These are phyloP conservation scores for Candida insectalens DNA, from an alignment of 805 yeast genomes.

Conservation along the genomic window DNA sequence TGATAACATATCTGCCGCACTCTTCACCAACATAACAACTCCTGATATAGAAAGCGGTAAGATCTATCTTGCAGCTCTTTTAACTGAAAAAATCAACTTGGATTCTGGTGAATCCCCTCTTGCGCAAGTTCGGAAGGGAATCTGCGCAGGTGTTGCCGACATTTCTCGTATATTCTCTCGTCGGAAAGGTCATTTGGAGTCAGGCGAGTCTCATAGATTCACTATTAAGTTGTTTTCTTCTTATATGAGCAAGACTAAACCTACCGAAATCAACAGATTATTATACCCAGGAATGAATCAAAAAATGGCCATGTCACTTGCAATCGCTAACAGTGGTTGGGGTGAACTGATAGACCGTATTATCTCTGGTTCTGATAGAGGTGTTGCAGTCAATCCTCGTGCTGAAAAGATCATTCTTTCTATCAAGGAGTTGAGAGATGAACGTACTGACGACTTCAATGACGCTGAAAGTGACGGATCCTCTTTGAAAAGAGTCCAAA, in stretches of 20 bases:
- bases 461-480: slow-evolving; percentile 18
- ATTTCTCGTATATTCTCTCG: slow-evolving; percentile 68
- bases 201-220: slow-evolving; percentile 64
- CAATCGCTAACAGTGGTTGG: slow-evolving; percentile 63
- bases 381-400: slow-evolving; percentile 74
- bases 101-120: not conserved
- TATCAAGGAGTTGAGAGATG: slow-evolving; percentile 62
- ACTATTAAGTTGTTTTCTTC: slow-evolving; percentile 66
- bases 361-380: slow-evolving; percentile 62
- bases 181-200: slow-evolving; percentile 45
- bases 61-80: slow-evolving; percentile 65
- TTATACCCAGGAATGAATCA: slow-evolving; percentile 24
- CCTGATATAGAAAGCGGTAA: slow-evolving; percentile 49
- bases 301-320: slow-evolving; percentile 25
- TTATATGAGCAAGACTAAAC: slow-evolving; percentile 31
- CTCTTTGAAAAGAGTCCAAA: slow-evolving; percentile 9
- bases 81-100: slow-evolving; percentile 60
- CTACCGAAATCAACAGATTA: slow-evolving; percentile 3
- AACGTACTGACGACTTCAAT: slow-evolving; percentile 8
- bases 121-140: slow-evolving; percentile 53
- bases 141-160: slow-evolving; percentile 84
- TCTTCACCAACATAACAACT: slow-evolving; percentile 68
- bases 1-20: slow-evolving; percentile 67
- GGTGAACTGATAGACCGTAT: slow-evolving; percentile 78
- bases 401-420: slow-evolving; percentile 63